Evolutionary conservation across 1,139 yeast genomes (phyloP).

Genomic region (Arxiozyma slooffiae): DNA sequence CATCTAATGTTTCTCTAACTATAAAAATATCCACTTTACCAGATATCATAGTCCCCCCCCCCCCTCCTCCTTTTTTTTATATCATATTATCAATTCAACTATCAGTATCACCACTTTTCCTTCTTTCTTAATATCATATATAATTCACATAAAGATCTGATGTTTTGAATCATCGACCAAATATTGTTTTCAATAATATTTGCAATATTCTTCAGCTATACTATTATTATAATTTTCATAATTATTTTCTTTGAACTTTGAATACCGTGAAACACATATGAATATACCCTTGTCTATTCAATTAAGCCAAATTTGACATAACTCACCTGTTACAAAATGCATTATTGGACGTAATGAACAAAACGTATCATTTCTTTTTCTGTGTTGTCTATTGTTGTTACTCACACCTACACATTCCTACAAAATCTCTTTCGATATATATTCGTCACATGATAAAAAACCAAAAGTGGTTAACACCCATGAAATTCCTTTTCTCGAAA

Average conservation of each 20-base stretch:
- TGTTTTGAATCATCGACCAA: constrained; percentile 59
- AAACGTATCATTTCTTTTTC: constrained; percentile 92
- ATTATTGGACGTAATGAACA: constrained; percentile 91
- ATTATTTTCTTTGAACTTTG: constrained; percentile 39
- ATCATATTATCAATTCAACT: constrained; percentile 35
- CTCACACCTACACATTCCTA: constrained; percentile 76
- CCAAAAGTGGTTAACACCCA: constrained; percentile 89
- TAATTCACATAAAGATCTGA: constrained; percentile 83
- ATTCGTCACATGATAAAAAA: constrained; percentile 88
- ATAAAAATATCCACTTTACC: background rate
- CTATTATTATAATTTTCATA: too few species aligned
- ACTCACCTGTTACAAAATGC: constrained; percentile 94
- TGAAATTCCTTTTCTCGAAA: constrained; percentile 76
- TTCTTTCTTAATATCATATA: constrained; percentile 74
- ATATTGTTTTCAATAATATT: constrained; percentile 30
- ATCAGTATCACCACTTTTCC: constrained; percentile 38
- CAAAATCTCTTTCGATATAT: constrained; percentile 80
- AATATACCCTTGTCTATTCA: background rate
- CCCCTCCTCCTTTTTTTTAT: too few species aligned
- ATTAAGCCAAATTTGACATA: constrained; percentile 57
- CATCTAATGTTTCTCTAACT: background rate
- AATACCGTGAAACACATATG: constrained; percentile 50
- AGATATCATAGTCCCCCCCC: background rate
- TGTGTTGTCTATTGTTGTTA: constrained; percentile 85
- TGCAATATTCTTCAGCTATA: background rate